Evolutionary conservation across 345 rosid species (phyloP).

Genomic region (Alliaria petiolata): DNA sequence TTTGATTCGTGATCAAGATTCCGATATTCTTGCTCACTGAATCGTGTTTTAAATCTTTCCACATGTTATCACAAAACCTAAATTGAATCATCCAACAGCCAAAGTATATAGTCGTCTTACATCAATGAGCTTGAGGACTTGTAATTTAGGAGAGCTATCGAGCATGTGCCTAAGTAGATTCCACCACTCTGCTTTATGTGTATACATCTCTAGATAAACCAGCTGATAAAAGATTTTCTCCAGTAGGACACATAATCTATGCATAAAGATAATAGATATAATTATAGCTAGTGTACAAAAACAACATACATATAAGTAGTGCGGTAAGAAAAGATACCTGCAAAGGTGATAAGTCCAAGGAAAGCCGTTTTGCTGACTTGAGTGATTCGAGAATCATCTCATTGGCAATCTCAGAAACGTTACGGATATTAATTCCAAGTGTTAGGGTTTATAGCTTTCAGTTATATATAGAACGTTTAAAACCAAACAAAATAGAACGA

Average conservation of each 20-base stretch:
- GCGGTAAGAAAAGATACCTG: neutral
- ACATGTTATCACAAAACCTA: too few species aligned
- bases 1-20: neutral
- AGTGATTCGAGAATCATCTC: neutral
- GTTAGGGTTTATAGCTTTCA: too few species aligned
- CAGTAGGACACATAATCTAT: neutral
- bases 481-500: too few species aligned
- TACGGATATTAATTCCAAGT: neutral
- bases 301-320: too few species aligned
- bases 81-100: too few species aligned
- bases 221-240: neutral
- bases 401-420: neutral
- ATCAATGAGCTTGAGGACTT: conserved; percentile 1
- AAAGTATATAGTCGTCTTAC: neutral
- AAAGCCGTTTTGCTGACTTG: neutral
- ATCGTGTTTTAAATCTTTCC: too few species aligned
- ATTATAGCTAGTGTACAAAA: too few species aligned
- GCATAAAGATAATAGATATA: neutral
- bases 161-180: conserved; percentile 9
- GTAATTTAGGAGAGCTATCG: neutral
- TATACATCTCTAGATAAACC: conserved; percentile 2
- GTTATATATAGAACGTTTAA: too few species aligned
- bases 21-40: too few species aligned
- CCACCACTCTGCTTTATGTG: neutral
- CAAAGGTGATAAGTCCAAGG: neutral